Conservation (phyloP, 306 rosid genomes). For the Castanospermum australe region DNA sequence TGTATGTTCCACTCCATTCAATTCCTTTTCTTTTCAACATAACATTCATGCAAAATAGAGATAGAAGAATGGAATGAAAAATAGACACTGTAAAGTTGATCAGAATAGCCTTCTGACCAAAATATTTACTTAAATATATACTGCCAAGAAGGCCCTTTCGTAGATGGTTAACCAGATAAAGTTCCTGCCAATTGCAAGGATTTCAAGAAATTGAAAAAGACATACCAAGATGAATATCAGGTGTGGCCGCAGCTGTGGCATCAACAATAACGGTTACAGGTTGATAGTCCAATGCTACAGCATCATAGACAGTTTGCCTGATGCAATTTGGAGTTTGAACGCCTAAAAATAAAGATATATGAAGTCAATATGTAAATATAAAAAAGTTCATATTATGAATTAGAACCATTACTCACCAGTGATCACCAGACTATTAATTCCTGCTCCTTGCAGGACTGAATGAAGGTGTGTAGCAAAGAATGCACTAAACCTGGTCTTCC, state of each 20-base stretch:
- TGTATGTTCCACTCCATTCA: no score
- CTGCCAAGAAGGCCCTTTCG: not conserved
- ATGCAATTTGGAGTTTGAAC: slow-evolving; percentile 98
- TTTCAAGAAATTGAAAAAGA: slow-evolving; percentile 8
- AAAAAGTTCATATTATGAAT: not conserved
- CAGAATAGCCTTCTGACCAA: not conserved
- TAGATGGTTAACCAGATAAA: not conserved
- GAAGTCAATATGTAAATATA: slow-evolving; percentile 13
- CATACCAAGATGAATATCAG: slow-evolving; percentile 69
- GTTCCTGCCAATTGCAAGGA: slow-evolving; percentile 8
- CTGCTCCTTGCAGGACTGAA: slow-evolving; percentile 64
- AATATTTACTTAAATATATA: not conserved
- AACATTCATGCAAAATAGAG: no score
- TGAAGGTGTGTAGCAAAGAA: slow-evolving; percentile 83
- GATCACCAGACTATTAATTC: slow-evolving; percentile 63
- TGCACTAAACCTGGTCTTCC: slow-evolving; percentile 88
- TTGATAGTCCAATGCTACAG: slow-evolving; percentile 77
- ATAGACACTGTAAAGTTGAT: not conserved
- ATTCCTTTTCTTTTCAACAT: no score
- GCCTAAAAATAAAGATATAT: slow-evolving; percentile 42
- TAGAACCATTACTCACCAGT: slow-evolving; percentile 51
- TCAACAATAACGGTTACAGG: slow-evolving; percentile 71
- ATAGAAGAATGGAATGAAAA: not conserved
- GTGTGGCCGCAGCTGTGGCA: slow-evolving; percentile 91
- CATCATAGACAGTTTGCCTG: slow-evolving; percentile 89